Percentiles rank a stretch among this genome's conserved stretches.
Conservation (phyloP, 139 green algal species). For the Chlamydomonas eustigma region DNA sequence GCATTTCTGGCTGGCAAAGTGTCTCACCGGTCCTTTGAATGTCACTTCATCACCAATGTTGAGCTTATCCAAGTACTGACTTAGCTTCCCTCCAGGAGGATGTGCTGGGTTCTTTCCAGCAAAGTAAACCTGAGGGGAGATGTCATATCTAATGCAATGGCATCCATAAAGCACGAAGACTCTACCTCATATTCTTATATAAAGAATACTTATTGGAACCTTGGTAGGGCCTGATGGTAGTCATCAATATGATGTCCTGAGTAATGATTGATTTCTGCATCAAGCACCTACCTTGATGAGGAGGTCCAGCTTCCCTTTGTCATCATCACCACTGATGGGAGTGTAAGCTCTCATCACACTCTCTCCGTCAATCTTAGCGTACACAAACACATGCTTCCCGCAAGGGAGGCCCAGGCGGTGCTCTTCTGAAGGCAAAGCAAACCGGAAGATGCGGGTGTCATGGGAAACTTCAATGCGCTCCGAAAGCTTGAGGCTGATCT, state of each 20-base stretch:
- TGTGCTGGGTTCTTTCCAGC: constrained; percentile 41
- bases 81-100: constrained; percentile 82
- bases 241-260: too few species aligned
- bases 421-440: constrained; percentile 80
- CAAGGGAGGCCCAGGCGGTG: constrained; percentile 87
- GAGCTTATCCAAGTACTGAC: constrained; percentile 59
- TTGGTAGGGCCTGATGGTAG: too few species aligned
- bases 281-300: constrained; percentile 82
- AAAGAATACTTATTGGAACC: too few species aligned
- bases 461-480: constrained; percentile 77
- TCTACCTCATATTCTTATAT: too few species aligned
- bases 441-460: constrained; percentile 88
- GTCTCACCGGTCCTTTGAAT: constrained; percentile 76
- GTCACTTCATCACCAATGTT: constrained; percentile 86
- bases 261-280: too few species aligned
- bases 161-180: too few species aligned
- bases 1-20: too few species aligned
- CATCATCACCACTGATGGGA: constrained; percentile 76
- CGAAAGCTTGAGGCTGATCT: constrained; percentile 70
- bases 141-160: too few species aligned
- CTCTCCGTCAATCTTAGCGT: constrained; percentile 79
- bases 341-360: constrained; percentile 95
- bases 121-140: constrained; percentile 9
- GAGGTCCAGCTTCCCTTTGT: constrained; percentile 91
- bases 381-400: constrained; percentile 94